A percentile compares a stretch with the other conserved stretches of the same genome.
phyloP scores from a whole-genome alignment of 176 grass and related monocot species.

The Eleusine coracana region DNA sequence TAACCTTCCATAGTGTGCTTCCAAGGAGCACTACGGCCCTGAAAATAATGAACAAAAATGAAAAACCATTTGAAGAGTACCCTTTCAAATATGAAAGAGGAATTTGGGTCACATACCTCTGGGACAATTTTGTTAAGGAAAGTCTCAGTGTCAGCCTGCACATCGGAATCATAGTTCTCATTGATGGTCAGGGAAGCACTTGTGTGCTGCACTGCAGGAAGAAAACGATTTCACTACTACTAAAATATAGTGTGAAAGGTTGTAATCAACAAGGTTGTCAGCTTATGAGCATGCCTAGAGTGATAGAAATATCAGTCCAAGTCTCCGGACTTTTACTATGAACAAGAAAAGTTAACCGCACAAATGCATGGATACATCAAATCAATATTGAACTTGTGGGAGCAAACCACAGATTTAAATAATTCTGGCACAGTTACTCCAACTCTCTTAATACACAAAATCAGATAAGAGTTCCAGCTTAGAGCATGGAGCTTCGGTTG shows the following conservation, averaged over 20 bases:
- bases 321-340: background rate
- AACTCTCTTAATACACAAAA: background rate
- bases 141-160: constrained; percentile 89
- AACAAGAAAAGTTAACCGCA: background rate
- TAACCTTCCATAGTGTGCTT: constrained; percentile 96
- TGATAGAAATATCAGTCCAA: background rate
- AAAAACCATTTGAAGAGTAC: constrained; percentile 20
- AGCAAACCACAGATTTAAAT: constrained; percentile 1
- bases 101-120: constrained; percentile 53
- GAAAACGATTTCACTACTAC: constrained; percentile 36
- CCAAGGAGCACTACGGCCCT: constrained; percentile 94
- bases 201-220: constrained; percentile 85
- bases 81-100: constrained; percentile 16
- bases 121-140: constrained; percentile 92
- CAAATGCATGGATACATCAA: background rate
- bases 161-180: constrained; percentile 94
- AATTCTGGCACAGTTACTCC: background rate
- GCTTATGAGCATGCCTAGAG: background rate
- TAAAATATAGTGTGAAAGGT: background rate
- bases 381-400: background rate
- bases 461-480: background rate
- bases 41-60: constrained; percentile 28
- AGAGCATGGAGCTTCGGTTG: background rate
- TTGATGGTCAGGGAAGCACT: constrained; percentile 98
- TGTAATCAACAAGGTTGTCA: constrained; percentile 26